These are phyloP conservation scores for Exophiala calicioides DNA, from an alignment of 2,329 filamentous ascomycete species.

Conservation along the genomic window DNA sequence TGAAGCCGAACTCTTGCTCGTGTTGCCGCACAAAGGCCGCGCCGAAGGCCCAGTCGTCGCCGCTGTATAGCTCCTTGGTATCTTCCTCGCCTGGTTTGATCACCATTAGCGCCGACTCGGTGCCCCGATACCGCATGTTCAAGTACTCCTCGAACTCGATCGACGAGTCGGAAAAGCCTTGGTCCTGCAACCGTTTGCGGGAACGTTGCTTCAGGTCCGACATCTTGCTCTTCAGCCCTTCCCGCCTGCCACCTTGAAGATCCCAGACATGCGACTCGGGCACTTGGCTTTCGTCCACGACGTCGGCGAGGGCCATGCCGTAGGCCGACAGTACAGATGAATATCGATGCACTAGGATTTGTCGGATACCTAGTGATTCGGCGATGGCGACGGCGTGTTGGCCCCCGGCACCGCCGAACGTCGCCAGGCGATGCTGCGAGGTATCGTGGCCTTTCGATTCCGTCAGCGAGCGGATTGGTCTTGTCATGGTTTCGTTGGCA, in stretches of 20 bases:
- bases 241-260: constrained; percentile 58
- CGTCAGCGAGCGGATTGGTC: constrained; percentile 85
- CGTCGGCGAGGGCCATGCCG: constrained; percentile 88
- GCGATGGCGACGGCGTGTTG: constrained; percentile 93
- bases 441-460: constrained; percentile 92
- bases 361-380: constrained; percentile 76
- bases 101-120: constrained; percentile 88
- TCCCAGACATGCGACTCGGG: constrained; percentile 61
- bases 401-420: constrained; percentile 88
- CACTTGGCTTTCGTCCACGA: constrained; percentile 81
- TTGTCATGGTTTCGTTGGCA: constrained; percentile 87
- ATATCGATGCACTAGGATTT: constrained; percentile 85
- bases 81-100: constrained; percentile 69
- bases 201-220: constrained; percentile 77
- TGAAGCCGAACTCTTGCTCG: constrained; percentile 91
- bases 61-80: constrained; percentile 58
- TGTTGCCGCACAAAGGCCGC: constrained; percentile 84
- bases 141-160: constrained; percentile 89
- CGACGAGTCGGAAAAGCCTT: constrained; percentile 74
- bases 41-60: constrained; percentile 78
- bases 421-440: constrained; percentile 83
- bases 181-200: constrained; percentile 64
- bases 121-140: constrained; percentile 89
- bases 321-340: constrained; percentile 91
- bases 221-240: constrained; percentile 72